Base-by-base conservation (phyloP, 176 grass and related monocot genomes). In the Lolium rigidum region DNA sequence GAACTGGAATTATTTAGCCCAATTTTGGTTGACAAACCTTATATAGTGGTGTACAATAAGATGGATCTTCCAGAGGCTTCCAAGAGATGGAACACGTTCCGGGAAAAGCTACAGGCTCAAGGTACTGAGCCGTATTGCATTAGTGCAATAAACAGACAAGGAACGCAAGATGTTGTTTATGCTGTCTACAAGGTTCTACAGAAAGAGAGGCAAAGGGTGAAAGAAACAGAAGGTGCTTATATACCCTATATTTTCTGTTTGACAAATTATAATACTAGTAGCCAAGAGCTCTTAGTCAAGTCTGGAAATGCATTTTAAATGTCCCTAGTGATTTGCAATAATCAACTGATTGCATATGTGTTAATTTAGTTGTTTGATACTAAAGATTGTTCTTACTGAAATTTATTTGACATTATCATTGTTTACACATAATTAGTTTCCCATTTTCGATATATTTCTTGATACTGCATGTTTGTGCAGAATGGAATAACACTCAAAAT, bases 1-100 rank as follows among this genome's bases (percentile, higher is more conserved):
- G 96, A 98, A 88, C 88, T 95, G 75, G 96, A 95, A 79, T 91
- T 98, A 89, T 98, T 98, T 87, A 98, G 96, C 76, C 96, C 93
- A 56, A 46, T 66, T 87, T 87, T 98, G 71, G 91, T 94, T 48
- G 88, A 95, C 65, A 98, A 95, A 82, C 91, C 93, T 15, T 98
- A 94, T 82, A 78, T 95, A 54, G 91, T 98, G 59, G 93, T 95
- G 55, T 95, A 86, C 66, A 98, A 98, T 74, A 98, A 98, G 86
- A 95, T 95, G 91, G 96, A 98, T 85, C 91, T 98, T 86, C 88
- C 86, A 64, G 96, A 95, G 91, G 96, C 96, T 76, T 89, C 91
- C 79, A 86, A 94, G 6, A 88, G 79, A 83, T 98, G 96, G 96
- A 77, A 89, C 74, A 82, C 28, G 20, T 98, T 98, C 82, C 86